Evolutionary conservation across 75 land plant species (phyloP).

Genomic region (Selaginella tamariscina): DNA sequence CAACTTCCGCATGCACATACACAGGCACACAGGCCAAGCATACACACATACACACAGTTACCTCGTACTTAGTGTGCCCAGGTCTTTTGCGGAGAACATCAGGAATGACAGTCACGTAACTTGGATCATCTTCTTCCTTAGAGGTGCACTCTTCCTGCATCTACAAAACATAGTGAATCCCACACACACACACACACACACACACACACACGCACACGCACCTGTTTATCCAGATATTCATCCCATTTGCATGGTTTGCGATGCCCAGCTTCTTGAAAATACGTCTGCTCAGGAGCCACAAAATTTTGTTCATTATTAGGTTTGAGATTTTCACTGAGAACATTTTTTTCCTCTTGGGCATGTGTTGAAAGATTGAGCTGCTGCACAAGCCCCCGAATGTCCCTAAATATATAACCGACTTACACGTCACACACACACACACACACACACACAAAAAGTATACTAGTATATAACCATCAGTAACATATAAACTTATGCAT

Average conservation of each 20-base stretch:
- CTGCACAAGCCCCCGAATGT: conserved; percentile 57
- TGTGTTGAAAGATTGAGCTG: conserved; percentile 38
- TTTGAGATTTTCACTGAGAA: neutral
- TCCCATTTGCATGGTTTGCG: neutral
- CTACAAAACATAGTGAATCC: neutral
- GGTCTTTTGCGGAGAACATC: neutral
- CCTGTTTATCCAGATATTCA: neutral
- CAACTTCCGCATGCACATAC: no score
- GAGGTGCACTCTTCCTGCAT: neutral
- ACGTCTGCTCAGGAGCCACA: neutral
- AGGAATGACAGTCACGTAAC: neutral
- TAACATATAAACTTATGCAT: no score
- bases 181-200: neutral
- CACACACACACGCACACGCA: neutral
- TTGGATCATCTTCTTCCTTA: neutral
- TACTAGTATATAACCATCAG: no score
- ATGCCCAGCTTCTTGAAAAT: neutral
- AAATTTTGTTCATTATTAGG: neutral
- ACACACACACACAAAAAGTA: no score
- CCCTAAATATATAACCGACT: no score
- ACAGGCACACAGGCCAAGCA: no score
- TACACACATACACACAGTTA: neutral
- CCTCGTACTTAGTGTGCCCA: neutral
- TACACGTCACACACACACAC: no score
- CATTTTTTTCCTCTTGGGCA: neutral